Conservation (phyloP, 2,329 filamentous ascomycete species). For the Verticillium nubilum region DNA sequence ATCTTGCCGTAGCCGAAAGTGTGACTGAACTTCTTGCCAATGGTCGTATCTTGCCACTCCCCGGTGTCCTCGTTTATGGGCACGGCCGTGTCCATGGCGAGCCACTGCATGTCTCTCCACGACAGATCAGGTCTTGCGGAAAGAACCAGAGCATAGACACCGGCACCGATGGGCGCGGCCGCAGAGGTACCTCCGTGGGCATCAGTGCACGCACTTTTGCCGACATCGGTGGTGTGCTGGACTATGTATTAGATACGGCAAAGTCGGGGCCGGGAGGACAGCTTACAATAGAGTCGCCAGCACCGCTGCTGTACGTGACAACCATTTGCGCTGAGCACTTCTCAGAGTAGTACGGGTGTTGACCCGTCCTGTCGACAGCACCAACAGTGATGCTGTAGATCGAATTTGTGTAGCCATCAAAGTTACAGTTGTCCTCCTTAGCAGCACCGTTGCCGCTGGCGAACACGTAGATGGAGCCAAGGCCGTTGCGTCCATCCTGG, state of each 20-base stretch:
- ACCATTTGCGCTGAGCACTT: constrained; percentile 92
- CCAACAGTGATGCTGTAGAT: constrained; percentile 98
- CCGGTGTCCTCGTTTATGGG: constrained; percentile 63
- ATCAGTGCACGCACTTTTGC: constrained; percentile 69
- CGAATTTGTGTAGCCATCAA: constrained; percentile 98
- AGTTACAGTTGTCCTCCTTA: constrained; percentile 94
- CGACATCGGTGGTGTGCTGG: constrained; percentile 90
- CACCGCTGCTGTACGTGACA: constrained; percentile 93
- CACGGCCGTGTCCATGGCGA: constrained; percentile 78
- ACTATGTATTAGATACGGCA: constrained; percentile 13
- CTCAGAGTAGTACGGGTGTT: constrained; percentile 95
- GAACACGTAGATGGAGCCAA: constrained; percentile 93
- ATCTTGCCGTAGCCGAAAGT: constrained; percentile 95
- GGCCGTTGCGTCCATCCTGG: constrained; percentile 76
- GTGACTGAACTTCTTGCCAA: constrained; percentile 86
- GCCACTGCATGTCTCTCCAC: constrained; percentile 93
- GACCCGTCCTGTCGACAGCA: constrained; percentile 78
- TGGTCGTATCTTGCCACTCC: constrained; percentile 76
- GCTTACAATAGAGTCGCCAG: constrained; percentile 72
- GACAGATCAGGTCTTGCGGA: constrained; percentile 79
- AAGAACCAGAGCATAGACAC: constrained; percentile 84
- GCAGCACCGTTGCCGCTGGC: constrained; percentile 90
- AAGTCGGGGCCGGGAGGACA: not conserved
- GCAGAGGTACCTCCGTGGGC: constrained; percentile 94
- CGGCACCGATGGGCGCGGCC: constrained; percentile 86